Evolutionary conservation across 148 eudicot genomes (phyloP).

Genomic region (Chenopodium berlandieri): DNA sequence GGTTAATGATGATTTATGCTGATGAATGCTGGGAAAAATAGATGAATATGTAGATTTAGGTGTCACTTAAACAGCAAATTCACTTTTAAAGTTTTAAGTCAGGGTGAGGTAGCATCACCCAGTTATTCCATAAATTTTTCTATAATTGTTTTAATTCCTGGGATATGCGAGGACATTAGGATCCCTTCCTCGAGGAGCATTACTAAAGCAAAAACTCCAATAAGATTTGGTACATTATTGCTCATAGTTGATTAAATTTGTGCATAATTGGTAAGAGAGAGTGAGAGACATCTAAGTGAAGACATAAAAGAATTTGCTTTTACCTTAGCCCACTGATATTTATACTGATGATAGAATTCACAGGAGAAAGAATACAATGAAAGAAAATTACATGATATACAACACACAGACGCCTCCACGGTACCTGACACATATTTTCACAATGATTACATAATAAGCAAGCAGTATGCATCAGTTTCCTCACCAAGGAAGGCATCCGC

Average conservation of each 20-base stretch:
- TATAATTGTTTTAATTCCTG: not conserved
- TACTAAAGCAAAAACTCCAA: too few relatives aligned
- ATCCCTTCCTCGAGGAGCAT: too few relatives aligned
- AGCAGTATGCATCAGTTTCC: conserved; percentile 37
- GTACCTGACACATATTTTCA: conserved; percentile 14
- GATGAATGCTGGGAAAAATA: not conserved
- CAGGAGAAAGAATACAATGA: conserved; percentile 14
- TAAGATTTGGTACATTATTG: not conserved
- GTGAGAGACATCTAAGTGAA: conserved; percentile 8
- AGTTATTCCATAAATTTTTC: not conserved
- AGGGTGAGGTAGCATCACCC: not conserved
- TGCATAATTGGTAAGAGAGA: not conserved
- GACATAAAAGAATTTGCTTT: not conserved
- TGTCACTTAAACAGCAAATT: not conserved
- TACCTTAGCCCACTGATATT: conserved; percentile 5
- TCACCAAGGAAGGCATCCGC: conserved; percentile 62
- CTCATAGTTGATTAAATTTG: not conserved
- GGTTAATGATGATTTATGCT: not conserved
- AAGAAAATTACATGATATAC: conserved; percentile 13
- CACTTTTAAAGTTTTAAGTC: not conserved
- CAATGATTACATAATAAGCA: not conserved
- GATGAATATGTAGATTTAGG: not conserved
- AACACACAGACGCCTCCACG: conserved; percentile 18
- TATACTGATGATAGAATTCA: conserved; percentile 2
- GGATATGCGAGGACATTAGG: too few relatives aligned